These are phyloP conservation scores for Pseudopithomyces chartarum DNA, from an alignment of 2,329 filamentous ascomycete species.

Conservation along the genomic window DNA sequence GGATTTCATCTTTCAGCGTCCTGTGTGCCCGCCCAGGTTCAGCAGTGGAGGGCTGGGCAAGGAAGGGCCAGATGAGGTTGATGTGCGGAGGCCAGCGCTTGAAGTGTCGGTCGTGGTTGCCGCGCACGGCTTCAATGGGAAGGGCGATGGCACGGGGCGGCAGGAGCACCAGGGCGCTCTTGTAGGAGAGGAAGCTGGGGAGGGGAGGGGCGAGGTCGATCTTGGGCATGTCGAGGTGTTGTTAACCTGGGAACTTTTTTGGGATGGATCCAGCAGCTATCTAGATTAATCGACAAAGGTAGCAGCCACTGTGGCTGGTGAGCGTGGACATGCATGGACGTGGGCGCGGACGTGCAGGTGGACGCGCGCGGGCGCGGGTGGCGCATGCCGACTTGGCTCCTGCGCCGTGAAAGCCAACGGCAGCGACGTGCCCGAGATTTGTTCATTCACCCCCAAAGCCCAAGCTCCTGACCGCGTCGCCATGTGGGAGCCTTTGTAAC, in stretches of 20 bases:
- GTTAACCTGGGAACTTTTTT: too few species aligned
- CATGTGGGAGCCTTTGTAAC: constrained; percentile 35
- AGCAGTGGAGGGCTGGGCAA: constrained; percentile 25
- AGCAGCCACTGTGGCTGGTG: not conserved
- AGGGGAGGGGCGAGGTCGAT: not conserved
- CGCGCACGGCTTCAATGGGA: constrained; percentile 32
- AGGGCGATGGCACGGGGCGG: constrained; percentile 25
- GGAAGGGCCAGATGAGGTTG: constrained; percentile 38
- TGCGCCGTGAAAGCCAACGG: constrained; percentile 16
- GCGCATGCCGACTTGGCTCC: constrained; percentile 3
- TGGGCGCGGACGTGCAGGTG: constrained; percentile 9
- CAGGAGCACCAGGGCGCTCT: constrained; percentile 31
- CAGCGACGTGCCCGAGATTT: constrained; percentile 11
- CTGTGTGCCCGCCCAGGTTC: not conserved
- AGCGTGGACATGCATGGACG: too few species aligned
- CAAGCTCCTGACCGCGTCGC: constrained; percentile 29
- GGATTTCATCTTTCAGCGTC: constrained; percentile 25
- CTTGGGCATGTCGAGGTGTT: not conserved
- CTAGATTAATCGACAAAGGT: too few species aligned
- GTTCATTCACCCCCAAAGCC: constrained; percentile 21
- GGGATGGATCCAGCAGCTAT: too few species aligned
- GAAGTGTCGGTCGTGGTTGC: constrained; percentile 31
- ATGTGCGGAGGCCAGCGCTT: constrained; percentile 38
- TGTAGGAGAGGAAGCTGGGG: constrained; percentile 30
- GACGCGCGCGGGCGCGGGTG: not conserved